A percentile compares a stretch with the other conserved stretches of the same genome.
Conservation (phyloP, 2,329 filamentous ascomycete species). For the Venturia carpophila region DNA sequence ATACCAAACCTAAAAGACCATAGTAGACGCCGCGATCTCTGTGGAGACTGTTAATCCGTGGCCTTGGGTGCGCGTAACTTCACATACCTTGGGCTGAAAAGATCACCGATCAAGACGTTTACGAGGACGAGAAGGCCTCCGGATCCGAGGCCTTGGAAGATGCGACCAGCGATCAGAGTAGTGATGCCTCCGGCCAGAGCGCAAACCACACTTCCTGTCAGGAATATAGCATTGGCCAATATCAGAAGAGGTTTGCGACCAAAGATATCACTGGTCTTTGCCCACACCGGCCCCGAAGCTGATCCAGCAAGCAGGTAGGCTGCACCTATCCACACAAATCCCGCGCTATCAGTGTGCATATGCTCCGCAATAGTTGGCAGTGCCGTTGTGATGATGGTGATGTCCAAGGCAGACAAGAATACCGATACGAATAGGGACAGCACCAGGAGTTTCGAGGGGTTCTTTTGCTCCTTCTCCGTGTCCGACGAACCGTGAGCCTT, state of each 20-base stretch:
- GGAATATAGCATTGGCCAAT: slow-evolving; percentile 48
- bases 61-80: not conserved
- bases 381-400: slow-evolving; percentile 20
- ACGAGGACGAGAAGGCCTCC: slow-evolving; percentile 56
- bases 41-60: not conserved
- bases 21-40: slow-evolving; percentile 52
- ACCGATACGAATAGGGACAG: slow-evolving; percentile 16
- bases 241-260: slow-evolving; percentile 32
- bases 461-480: not conserved
- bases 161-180: slow-evolving; percentile 55
- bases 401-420: slow-evolving; percentile 19
- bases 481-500: not conserved
- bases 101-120: slow-evolving; percentile 55
- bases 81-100: slow-evolving; percentile 46
- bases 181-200: slow-evolving; percentile 50
- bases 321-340: slow-evolving; percentile 22
- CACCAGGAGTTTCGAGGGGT: slow-evolving; percentile 6
- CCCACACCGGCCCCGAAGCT: slow-evolving; percentile 36
- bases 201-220: slow-evolving; percentile 53
- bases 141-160: slow-evolving; percentile 55
- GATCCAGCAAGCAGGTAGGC: slow-evolving; percentile 32
- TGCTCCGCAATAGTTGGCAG: slow-evolving; percentile 19
- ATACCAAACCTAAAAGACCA: slow-evolving; percentile 57
- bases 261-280: slow-evolving; percentile 33
- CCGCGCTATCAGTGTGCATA: slow-evolving; percentile 13